Conservation (phyloP, 345 rosid genomes). For the Brassica incana region DNA sequence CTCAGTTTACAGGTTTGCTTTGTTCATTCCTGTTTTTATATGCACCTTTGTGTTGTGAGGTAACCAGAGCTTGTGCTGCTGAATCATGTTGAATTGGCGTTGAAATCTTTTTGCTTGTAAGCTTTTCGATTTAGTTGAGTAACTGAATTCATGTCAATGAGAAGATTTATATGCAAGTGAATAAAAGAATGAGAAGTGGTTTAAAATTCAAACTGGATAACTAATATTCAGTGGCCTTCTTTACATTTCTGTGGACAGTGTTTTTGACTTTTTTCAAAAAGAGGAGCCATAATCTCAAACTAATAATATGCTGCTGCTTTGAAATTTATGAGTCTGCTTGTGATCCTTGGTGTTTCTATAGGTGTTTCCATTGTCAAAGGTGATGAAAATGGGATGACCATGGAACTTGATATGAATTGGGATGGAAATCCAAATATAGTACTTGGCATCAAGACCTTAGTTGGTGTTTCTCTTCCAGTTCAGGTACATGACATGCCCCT, state of each 20-base stretch:
- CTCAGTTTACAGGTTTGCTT: constrained; percentile 92
- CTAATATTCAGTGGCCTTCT: background rate
- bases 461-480: constrained; percentile 82
- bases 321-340: constrained; percentile 15
- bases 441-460: constrained; percentile 75
- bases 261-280: background rate
- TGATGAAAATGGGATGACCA: constrained; percentile 54
- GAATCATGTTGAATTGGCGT: constrained; percentile 1
- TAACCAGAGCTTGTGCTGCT: background rate
- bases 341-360: constrained; percentile 30
- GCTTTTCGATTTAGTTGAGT: background rate
- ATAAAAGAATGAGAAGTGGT: background rate
- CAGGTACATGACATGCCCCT: constrained; percentile 53
- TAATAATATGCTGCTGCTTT: background rate
- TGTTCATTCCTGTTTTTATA: background rate
- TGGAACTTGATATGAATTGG: constrained; percentile 98
- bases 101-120: background rate
- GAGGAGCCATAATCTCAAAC: background rate
- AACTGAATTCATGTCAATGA: background rate
- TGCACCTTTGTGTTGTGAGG: constrained; percentile 6
- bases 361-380: constrained; percentile 81
- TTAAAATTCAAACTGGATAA: background rate
- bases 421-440: constrained; percentile 92
- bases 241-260: background rate
- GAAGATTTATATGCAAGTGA: background rate